phyloP scores from a whole-genome alignment of 2,329 filamentous ascomycete species.

The Escovopsis weberi region DNA sequence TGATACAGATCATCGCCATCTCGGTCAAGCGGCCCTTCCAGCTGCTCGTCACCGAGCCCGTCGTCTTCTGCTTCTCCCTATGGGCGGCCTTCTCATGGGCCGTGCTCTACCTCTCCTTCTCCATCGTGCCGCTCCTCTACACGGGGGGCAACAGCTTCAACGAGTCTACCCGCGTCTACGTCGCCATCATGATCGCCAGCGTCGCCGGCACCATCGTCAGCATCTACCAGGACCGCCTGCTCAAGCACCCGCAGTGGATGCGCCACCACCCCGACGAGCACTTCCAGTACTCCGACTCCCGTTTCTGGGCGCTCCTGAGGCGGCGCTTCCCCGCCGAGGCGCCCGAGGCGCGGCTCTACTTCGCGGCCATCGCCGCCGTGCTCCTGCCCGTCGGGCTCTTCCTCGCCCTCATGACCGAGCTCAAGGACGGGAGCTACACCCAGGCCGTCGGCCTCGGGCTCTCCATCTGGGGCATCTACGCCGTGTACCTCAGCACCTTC shows the following conservation, averaged over 20 bases:
- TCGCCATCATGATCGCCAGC: conserved; percentile 53
- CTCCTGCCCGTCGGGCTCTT: conserved; percentile 70
- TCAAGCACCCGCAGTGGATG: conserved; percentile 28
- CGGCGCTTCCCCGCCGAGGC: conserved; percentile 33
- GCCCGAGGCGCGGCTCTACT: conserved; percentile 72
- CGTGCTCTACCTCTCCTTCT: conserved; percentile 73
- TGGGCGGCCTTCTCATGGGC: conserved; percentile 90
- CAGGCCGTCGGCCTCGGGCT: conserved; percentile 48
- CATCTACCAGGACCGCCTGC: conserved; percentile 57
- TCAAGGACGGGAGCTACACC: conserved; percentile 12
- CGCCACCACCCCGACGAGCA: conserved; percentile 7
- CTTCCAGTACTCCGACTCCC: conserved; percentile 13
- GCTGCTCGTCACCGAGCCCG: conserved; percentile 59
- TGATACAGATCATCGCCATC: conserved; percentile 55
- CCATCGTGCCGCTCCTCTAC: conserved; percentile 68
- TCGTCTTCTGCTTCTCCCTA: conserved; percentile 74
- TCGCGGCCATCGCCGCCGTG: conserved; percentile 60
- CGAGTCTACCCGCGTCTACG: conserved; percentile 56
- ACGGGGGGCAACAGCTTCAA: conserved; percentile 39
- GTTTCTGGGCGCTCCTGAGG: conserved; percentile 31
- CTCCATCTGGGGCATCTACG: conserved; percentile 75
- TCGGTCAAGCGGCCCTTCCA: conserved; percentile 68
- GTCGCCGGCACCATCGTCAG: conserved; percentile 52
- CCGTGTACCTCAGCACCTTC: conserved; percentile 76
- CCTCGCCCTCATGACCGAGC: conserved; percentile 18